Conservation (phyloP, 768 basidiomycete genomes). For the Auricularia sp. region DNA sequence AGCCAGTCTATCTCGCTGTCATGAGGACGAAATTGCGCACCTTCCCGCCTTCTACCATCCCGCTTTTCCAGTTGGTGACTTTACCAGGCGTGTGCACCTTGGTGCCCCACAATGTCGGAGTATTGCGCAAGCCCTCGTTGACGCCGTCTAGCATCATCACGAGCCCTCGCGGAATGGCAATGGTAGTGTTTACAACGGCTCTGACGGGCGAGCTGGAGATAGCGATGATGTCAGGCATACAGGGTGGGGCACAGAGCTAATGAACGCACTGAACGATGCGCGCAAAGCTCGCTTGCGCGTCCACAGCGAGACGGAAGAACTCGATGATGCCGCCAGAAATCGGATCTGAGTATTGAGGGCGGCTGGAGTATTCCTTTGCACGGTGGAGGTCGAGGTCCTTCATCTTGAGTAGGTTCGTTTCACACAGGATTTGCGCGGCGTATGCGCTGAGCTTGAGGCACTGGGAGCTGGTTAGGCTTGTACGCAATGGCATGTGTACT, state of each 20-base stretch:
- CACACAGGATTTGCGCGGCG: constrained; percentile 39
- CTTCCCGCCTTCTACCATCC: constrained; percentile 40
- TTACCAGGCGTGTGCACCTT: constrained; percentile 29
- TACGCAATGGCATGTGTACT: not conserved
- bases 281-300: constrained; percentile 35
- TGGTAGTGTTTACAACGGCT: constrained; percentile 36
- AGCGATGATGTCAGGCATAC: too few species aligned
- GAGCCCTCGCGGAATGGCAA: constrained; percentile 38
- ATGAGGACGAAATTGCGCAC: constrained; percentile 12
- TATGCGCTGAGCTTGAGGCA: constrained; percentile 43
- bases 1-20: not conserved
- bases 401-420: constrained; percentile 34
- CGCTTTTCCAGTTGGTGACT: constrained; percentile 33
- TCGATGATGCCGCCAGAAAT: constrained; percentile 35
- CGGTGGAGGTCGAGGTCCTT: constrained; percentile 38
- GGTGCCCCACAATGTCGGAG: constrained; percentile 33
- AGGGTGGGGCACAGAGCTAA: constrained; percentile 23
- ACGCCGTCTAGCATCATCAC: constrained; percentile 31
- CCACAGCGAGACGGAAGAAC: constrained; percentile 41
- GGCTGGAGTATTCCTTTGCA: constrained; percentile 34
- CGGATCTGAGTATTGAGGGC: constrained; percentile 29
- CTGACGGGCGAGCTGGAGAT: constrained; percentile 3
- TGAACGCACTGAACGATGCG: constrained; percentile 36
- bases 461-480: constrained; percentile 15
- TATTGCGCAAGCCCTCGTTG: constrained; percentile 37